A percentile compares a stretch with the other conserved stretches of the same genome.
Conservation (phyloP, 2,329 filamentous ascomycete genomes). For the Ceratocystis alfenasii region DNA sequence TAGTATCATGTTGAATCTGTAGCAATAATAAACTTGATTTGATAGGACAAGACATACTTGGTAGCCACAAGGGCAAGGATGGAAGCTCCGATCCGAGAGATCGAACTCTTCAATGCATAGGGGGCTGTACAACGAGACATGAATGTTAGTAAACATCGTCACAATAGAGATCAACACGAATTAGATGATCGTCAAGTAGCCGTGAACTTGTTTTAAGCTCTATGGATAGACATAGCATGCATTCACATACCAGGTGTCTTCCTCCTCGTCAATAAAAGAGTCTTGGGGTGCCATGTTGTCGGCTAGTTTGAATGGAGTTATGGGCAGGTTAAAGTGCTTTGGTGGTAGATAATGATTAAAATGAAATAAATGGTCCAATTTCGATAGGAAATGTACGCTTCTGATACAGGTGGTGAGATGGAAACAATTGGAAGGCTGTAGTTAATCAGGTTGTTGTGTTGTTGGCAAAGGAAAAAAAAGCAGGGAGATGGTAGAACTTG, state of each 20-base stretch:
- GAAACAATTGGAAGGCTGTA: conserved; percentile 6
- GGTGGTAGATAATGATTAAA: conserved; percentile 23
- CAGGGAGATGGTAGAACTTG: conserved; percentile 23
- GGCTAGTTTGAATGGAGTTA: conserved; percentile 10
- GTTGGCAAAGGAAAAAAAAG: conserved; percentile 9
- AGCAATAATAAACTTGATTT: conserved; percentile 4
- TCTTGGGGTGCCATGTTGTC: conserved; percentile 54
- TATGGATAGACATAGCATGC: neutral
- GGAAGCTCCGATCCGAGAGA: conserved; percentile 91
- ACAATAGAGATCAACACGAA: neutral
- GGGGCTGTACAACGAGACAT: conserved; percentile 47
- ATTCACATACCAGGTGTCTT: conserved; percentile 52
- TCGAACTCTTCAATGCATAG: conserved; percentile 99
- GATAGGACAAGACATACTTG: conserved; percentile 51
- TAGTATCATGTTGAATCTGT: too few relatives aligned
- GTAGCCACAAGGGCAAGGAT: conserved; percentile 93
- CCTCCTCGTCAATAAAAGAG: conserved; percentile 59
- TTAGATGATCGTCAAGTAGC: neutral
- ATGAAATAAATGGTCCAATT: conserved; percentile 11
- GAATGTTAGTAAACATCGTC: conserved; percentile 22
- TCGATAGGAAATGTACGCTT: neutral
- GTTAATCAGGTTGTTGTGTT: neutral
- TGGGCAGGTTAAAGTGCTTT: conserved; percentile 21
- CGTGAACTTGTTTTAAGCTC: neutral
- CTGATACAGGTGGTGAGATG: conserved; percentile 7